These are phyloP conservation scores for Kluyveromyces sp. DNA, from an alignment of 1,139 yeast genomes.

Conservation along the genomic window DNA sequence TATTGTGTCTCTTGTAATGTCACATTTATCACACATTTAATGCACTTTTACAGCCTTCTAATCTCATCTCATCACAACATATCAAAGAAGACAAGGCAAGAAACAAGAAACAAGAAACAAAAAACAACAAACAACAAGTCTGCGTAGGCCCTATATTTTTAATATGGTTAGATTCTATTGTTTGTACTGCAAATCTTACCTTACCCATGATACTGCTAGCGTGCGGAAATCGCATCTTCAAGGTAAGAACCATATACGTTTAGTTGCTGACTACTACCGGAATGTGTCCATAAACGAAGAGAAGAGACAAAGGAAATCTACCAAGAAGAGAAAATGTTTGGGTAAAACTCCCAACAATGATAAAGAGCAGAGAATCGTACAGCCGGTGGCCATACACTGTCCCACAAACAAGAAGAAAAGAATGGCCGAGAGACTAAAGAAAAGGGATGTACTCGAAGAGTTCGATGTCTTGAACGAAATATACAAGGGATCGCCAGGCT, in stretches of 20 bases:
- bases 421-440: not conserved
- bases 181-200: conserved; percentile 77
- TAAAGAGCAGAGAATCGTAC: not conserved
- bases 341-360: not conserved
- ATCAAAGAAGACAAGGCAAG: too few species aligned
- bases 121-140: too few species aligned
- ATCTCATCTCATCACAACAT: too few species aligned
- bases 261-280: conserved; percentile 64
- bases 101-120: too few species aligned
- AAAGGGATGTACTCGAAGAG: not conserved
- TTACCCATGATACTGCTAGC: conserved; percentile 84
- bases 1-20: too few species aligned
- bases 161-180: conserved; percentile 54
- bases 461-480: conserved; percentile 12
- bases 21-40: too few species aligned
- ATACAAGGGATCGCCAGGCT: conserved; percentile 28
- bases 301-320: not conserved
- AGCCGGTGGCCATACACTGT: conserved; percentile 7
- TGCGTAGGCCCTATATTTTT: not conserved
- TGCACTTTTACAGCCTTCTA: too few species aligned
- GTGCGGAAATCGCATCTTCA: conserved; percentile 76
- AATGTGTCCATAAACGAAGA: not conserved
- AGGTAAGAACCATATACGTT: conserved; percentile 72
- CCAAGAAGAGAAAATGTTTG: not conserved
- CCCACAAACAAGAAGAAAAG: conserved; percentile 9